phyloP scores from a whole-genome alignment of 2,329 filamentous ascomycete species.

The Alternaria ethzedia region DNA sequence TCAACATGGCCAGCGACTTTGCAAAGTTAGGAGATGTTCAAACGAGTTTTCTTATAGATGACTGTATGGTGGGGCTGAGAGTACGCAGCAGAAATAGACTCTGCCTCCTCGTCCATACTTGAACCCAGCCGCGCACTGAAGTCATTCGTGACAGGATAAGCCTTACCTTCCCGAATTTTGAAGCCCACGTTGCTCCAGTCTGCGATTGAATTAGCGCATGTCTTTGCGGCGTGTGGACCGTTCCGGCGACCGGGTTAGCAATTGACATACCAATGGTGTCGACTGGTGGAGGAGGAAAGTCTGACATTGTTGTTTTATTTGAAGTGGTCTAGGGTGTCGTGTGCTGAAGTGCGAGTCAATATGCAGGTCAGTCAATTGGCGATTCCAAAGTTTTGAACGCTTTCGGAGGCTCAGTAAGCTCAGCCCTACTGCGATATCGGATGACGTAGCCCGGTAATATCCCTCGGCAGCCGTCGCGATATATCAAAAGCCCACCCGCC shows the following conservation, averaged over 20 bases:
- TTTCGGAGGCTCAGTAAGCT: constrained; percentile 26
- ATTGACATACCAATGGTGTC: constrained; percentile 69
- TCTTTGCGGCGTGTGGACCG: not conserved
- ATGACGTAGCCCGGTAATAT: constrained; percentile 29
- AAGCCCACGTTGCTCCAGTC: constrained; percentile 96
- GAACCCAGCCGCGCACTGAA: not conserved
- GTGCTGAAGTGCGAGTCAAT: constrained; percentile 6
- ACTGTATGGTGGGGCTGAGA: not conserved
- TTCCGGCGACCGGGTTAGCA: not conserved
- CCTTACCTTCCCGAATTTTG: constrained; percentile 82
- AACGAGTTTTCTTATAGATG: not conserved
- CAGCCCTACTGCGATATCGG: constrained; percentile 43
- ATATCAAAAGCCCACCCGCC: constrained; percentile 25
- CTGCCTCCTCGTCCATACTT: not conserved
- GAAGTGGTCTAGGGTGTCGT: constrained; percentile 1
- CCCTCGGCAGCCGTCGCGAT: constrained; percentile 32
- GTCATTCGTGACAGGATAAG: not conserved
- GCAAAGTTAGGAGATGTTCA: constrained; percentile 7
- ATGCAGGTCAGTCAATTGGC: constrained; percentile 12
- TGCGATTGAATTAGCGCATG: constrained; percentile 35
- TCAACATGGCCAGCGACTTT: constrained; percentile 93
- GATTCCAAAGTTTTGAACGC: constrained; percentile 16
- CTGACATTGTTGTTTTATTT: constrained; percentile 34
- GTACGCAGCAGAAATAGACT: not conserved
- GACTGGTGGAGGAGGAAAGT: constrained; percentile 73